Conservation (phyloP, 2,329 filamentous ascomycete genomes). For the Hypoxylon sp. region DNA sequence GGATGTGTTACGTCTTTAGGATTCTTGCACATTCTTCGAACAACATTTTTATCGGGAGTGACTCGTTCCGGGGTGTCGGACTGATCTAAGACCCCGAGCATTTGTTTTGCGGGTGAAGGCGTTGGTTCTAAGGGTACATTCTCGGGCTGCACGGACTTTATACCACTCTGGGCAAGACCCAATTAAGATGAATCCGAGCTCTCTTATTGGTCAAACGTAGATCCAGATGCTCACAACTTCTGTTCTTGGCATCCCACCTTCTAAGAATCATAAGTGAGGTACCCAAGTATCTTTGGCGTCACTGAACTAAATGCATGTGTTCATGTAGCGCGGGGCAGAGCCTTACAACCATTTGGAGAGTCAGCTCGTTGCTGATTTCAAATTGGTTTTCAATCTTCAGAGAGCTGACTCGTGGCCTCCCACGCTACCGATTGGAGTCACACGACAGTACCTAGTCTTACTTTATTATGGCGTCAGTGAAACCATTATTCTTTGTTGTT, state of each 20-base stretch:
- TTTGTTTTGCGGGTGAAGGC: conserved; percentile 1
- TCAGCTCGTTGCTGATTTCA: background rate
- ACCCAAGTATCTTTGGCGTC: background rate
- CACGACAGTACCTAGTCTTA: conserved; percentile 10
- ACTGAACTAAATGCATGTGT: too few species aligned
- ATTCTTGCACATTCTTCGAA: background rate
- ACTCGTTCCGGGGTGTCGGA: conserved; percentile 38
- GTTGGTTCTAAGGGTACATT: conserved; percentile 10
- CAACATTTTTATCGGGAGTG: background rate
- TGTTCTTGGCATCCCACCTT: conserved; percentile 9
- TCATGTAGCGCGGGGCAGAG: background rate
- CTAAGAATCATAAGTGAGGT: background rate
- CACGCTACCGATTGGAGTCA: background rate
- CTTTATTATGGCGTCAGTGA: background rate
- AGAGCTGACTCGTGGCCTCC: conserved; percentile 7
- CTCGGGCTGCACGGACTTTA: conserved; percentile 28
- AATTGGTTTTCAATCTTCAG: background rate
- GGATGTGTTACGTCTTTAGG: background rate
- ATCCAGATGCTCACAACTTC: background rate
- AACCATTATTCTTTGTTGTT: background rate
- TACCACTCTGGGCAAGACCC: conserved; percentile 16
- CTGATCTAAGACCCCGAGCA: conserved; percentile 41
- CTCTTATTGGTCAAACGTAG: conserved; percentile 18
- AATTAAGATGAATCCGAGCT: conserved; percentile 1
- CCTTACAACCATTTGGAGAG: background rate